Percentiles rank a stretch among this genome's conserved stretches.
phyloP scores from a whole-genome alignment of 805 yeast species.

The Suhomyces prunicola region DNA sequence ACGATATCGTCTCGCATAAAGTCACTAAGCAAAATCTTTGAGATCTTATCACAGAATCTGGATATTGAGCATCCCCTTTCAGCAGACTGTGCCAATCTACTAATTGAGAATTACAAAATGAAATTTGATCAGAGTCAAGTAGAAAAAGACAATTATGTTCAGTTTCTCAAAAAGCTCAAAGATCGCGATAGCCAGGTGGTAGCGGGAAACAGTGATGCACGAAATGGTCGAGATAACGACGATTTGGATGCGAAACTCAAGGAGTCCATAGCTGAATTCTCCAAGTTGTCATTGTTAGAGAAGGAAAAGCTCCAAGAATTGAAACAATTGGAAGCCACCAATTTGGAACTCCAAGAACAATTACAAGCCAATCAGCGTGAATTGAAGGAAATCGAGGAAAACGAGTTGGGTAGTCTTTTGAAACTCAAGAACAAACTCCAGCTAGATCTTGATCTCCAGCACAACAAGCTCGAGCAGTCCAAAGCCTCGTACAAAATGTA shows the following conservation, averaged over 20 bases:
- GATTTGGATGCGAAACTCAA: constrained; percentile 42
- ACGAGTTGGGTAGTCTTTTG: constrained; percentile 47
- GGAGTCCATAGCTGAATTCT: constrained; percentile 42
- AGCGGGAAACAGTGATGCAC: constrained; percentile 6
- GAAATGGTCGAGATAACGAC: constrained; percentile 16
- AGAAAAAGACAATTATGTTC: constrained; percentile 76
- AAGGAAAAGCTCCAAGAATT: constrained; percentile 30
- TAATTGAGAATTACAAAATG: constrained; percentile 61
- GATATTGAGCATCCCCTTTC: constrained; percentile 85
- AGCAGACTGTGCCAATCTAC: constrained; percentile 70
- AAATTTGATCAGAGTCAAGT: constrained; percentile 69
- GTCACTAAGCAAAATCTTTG: constrained; percentile 63
- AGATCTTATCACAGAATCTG: constrained; percentile 62
- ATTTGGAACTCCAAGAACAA: constrained; percentile 46
- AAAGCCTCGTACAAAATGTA: constrained; percentile 62
- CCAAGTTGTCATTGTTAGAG: constrained; percentile 40
- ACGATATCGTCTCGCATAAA: constrained; percentile 49
- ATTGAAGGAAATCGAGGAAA: constrained; percentile 28
- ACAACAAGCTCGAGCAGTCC: constrained; percentile 58
- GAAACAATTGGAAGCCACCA: constrained; percentile 39
- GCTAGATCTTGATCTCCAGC: constrained; percentile 47
- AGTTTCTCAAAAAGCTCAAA: constrained; percentile 67
- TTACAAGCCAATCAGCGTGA: constrained; percentile 44
- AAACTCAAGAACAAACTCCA: constrained; percentile 53
- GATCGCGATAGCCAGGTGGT: constrained; percentile 19